Percentiles rank a stretch among this genome's conserved stretches.
Evolutionary conservation across 2,329 filamentous ascomycete genomes (phyloP).

Genomic region (Cladosporium sp.): DNA sequence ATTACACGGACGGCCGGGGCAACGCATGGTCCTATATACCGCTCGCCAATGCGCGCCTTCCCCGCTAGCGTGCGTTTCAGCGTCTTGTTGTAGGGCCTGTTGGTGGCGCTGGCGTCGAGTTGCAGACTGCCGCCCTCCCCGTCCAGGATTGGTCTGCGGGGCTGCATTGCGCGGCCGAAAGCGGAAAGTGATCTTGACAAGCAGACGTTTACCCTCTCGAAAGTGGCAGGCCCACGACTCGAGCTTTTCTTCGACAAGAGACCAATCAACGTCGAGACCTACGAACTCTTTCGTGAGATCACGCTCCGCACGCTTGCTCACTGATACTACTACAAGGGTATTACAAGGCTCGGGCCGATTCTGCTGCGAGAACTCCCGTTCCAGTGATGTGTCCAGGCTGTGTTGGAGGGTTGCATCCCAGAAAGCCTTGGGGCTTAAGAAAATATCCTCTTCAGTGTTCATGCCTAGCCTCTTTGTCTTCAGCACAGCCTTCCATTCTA

Average conservation of each 20-base stretch:
- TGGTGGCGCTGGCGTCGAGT: background rate
- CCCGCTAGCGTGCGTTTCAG: background rate
- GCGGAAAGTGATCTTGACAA: background rate
- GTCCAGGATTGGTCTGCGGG: background rate
- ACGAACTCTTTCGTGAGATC: constrained; percentile 2
- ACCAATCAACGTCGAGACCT: background rate
- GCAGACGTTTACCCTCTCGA: background rate
- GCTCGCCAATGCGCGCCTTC: background rate
- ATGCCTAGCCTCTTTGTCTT: constrained; percentile 1
- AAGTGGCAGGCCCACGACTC: background rate
- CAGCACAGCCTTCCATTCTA: background rate
- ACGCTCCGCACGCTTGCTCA: constrained; percentile 7
- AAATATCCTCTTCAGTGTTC: background rate
- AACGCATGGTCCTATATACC: background rate
- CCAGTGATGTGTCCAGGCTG: background rate
- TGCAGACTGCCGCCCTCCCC: background rate
- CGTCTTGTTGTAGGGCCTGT: background rate
- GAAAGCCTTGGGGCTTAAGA: background rate
- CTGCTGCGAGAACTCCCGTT: background rate
- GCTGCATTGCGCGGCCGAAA: background rate
- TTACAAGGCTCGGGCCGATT: background rate
- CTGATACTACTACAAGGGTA: background rate
- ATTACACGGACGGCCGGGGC: background rate
- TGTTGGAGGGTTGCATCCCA: background rate
- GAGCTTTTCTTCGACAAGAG: background rate